phyloP scores from a whole-genome alignment of 306 rosid genomes.

The cucumber (Cucumis sativus) region Cucumber_9930_V3 NC_026658.2:6229001-6229500 shows the following conservation, averaged over 20 bases:
- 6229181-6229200: slow-evolving; percentile 89
- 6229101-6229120: not conserved
- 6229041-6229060: not conserved
- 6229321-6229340: too few relatives aligned
- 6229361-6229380: too few relatives aligned
- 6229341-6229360: too few relatives aligned
- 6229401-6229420: not conserved
- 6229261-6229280: not conserved
- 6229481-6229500: not conserved
- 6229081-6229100: not conserved
- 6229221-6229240: slow-evolving; percentile 70
- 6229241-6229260: slow-evolving; percentile 11
- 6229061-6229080: not conserved
- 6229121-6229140: slow-evolving; percentile 85
- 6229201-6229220: slow-evolving; percentile 76
- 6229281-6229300: not conserved
- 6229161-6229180: slow-evolving; percentile 88
- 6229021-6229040: not conserved
- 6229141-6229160: slow-evolving; percentile 87
- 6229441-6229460: not conserved
- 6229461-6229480: not conserved
- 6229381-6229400: not conserved
- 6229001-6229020: not conserved
- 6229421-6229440: not conserved
- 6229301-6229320: too few relatives aligned